These are phyloP conservation scores for Geotrichum carabidarum DNA, from an alignment of 1,139 yeast species.

Conservation along the genomic window DNA sequence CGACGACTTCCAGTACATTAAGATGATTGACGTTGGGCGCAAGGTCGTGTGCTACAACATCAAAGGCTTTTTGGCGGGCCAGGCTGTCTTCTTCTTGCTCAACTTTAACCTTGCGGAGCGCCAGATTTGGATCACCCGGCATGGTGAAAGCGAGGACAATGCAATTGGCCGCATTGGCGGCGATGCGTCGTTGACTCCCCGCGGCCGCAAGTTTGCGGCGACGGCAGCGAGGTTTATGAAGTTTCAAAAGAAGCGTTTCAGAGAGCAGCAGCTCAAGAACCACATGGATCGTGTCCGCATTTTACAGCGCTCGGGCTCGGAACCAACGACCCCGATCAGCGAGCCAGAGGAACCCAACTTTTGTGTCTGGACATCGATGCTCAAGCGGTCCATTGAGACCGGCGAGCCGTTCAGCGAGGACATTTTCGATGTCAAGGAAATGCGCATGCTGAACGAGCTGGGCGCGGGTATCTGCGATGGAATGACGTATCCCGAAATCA, in stretches of 20 bases:
- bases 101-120: constrained; percentile 87
- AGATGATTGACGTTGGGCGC: constrained; percentile 93
- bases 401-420: constrained; percentile 67
- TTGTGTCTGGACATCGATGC: constrained; percentile 91
- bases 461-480: constrained; percentile 93
- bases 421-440: constrained; percentile 68
- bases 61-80: constrained; percentile 88
- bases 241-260: constrained; percentile 63
- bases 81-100: constrained; percentile 80
- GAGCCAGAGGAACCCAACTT: constrained; percentile 61
- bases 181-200: constrained; percentile 69
- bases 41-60: constrained; percentile 88
- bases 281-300: constrained; percentile 40
- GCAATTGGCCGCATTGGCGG: constrained; percentile 85
- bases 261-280: constrained; percentile 56
- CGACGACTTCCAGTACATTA: constrained; percentile 70
- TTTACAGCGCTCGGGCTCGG: constrained; percentile 28
- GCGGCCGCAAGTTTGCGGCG: constrained; percentile 69
- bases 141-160: constrained; percentile 87
- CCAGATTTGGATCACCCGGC: constrained; percentile 92
- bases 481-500: constrained; percentile 80
- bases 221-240: constrained; percentile 72
- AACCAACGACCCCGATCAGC: constrained; percentile 36
- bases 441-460: constrained; percentile 88
- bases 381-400: constrained; percentile 70